phyloP scores from a whole-genome alignment of 768 basidiomycete genomes.

The Trametes cingulata region DNA sequence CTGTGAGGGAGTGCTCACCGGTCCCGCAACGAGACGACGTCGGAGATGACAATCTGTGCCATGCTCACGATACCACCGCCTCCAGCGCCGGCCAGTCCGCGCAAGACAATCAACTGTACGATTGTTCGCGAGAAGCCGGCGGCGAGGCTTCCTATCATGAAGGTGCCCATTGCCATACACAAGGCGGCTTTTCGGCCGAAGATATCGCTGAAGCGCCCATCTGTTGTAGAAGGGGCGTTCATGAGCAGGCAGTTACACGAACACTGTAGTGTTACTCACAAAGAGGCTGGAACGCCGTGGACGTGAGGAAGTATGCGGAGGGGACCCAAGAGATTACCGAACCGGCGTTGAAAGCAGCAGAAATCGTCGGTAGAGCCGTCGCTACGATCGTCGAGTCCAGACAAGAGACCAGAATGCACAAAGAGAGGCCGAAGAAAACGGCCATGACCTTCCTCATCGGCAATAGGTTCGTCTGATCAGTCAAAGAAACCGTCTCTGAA shows the following conservation, averaged over 20 bases:
- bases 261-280: slow-evolving; percentile 30
- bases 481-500: slow-evolving; percentile 35
- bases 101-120: slow-evolving; percentile 66
- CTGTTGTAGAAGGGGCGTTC: slow-evolving; percentile 21
- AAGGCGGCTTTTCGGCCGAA: slow-evolving; percentile 66
- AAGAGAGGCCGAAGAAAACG: slow-evolving; percentile 60
- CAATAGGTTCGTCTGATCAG: slow-evolving; percentile 77
- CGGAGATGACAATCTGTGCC: slow-evolving; percentile 70
- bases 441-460: slow-evolving; percentile 61
- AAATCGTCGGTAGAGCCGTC: slow-evolving; percentile 73
- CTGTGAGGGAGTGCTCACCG: slow-evolving; percentile 39
- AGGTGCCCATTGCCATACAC: slow-evolving; percentile 57
- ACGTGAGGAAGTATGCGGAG: slow-evolving; percentile 68
- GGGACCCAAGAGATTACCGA: slow-evolving; percentile 71
- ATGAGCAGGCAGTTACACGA: slow-evolving; percentile 31
- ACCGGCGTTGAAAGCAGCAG: slow-evolving; percentile 63
- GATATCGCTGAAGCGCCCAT: slow-evolving; percentile 66
- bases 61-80: slow-evolving; percentile 73
- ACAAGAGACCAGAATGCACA: slow-evolving; percentile 61
- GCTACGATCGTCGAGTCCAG: slow-evolving; percentile 75
- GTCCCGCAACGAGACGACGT: slow-evolving; percentile 70
- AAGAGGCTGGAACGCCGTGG: slow-evolving; percentile 59
- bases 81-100: slow-evolving; percentile 68
- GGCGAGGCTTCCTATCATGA: slow-evolving; percentile 64
- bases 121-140: slow-evolving; percentile 69